Evolutionary conservation across 73 alveolate genomes (phyloP).

Genomic region (Durusdinium trenchii): DNA sequence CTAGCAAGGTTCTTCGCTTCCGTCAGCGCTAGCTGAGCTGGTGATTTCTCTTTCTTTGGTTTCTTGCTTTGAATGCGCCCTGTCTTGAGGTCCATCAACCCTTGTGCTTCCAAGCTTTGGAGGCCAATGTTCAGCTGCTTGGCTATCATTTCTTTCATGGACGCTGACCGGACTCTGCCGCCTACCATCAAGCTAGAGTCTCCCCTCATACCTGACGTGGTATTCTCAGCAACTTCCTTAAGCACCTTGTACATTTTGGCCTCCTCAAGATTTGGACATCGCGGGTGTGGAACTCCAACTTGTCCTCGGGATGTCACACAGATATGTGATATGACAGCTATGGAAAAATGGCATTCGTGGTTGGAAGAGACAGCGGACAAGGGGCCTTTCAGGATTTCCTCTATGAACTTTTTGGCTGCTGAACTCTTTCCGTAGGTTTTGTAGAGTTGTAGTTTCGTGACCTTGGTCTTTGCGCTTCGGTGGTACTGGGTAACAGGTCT

Average conservation of each 20-base stretch:
- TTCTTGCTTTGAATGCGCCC: background rate
- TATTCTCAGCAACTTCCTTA: background rate
- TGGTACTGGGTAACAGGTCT: no score
- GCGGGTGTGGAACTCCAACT: slow-evolving; percentile 17
- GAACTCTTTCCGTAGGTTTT: background rate
- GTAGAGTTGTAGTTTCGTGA: background rate
- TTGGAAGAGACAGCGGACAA: background rate
- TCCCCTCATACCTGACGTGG: background rate
- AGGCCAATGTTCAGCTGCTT: background rate
- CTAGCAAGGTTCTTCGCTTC: background rate
- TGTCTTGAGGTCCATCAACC: background rate
- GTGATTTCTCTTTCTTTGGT: background rate
- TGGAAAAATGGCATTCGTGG: no score
- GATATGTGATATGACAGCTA: no score
- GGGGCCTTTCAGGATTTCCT: background rate
- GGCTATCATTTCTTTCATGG: background rate
- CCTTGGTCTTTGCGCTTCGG: no score
- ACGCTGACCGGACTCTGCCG: background rate
- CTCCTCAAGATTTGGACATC: background rate
- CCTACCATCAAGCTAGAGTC: background rate
- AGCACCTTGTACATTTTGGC: slow-evolving; percentile 18
- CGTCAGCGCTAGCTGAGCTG: background rate
- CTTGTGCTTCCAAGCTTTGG: no score
- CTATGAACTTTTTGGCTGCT: background rate
- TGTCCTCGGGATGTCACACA: no score